Evolutionary conservation across 2,329 filamentous ascomycete species (phyloP).

Genomic region (Cytospora piceae): DNA sequence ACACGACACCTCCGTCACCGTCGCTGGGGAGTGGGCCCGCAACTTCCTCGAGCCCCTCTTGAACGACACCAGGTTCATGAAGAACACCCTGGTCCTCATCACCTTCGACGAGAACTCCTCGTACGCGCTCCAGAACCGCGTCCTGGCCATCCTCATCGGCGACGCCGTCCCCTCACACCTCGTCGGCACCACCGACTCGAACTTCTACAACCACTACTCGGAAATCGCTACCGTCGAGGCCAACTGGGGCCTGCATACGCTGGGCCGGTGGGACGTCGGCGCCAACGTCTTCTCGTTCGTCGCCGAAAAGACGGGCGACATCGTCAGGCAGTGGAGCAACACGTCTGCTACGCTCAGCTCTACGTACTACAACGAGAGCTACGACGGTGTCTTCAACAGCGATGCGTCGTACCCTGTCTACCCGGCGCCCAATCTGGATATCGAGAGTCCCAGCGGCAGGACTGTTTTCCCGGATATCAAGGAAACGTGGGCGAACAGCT

Average conservation of each 20-base stretch:
- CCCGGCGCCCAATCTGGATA: slow-evolving; percentile 36
- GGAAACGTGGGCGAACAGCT: slow-evolving; percentile 33
- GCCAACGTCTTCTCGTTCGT: slow-evolving; percentile 71
- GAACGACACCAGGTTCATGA: slow-evolving; percentile 70
- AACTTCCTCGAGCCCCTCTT: slow-evolving; percentile 73
- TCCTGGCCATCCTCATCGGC: slow-evolving; percentile 73
- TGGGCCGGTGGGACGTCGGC: slow-evolving; percentile 73
- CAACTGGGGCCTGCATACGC: slow-evolving; percentile 71
- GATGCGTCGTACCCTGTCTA: slow-evolving; percentile 33
- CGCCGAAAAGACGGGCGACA: slow-evolving; percentile 64
- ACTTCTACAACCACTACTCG: slow-evolving; percentile 76
- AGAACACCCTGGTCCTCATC: slow-evolving; percentile 64
- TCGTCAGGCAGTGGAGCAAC: slow-evolving; percentile 32
- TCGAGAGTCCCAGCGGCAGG: slow-evolving; percentile 34
- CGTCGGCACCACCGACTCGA: slow-evolving; percentile 68
- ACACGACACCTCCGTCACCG: slow-evolving; percentile 73
- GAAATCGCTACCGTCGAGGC: slow-evolving; percentile 67
- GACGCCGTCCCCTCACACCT: slow-evolving; percentile 70
- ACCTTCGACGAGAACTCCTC: slow-evolving; percentile 81
- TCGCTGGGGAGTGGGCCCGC: slow-evolving; percentile 69
- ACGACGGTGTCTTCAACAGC: slow-evolving; percentile 38
- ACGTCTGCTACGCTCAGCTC: slow-evolving; percentile 21
- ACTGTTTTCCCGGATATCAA: slow-evolving; percentile 33
- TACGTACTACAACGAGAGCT: slow-evolving; percentile 33
- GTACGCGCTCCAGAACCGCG: slow-evolving; percentile 68